A percentile compares a stretch with the other conserved stretches of the same genome.
These are phyloP conservation scores for Monilinia fructicola DNA, from an alignment of 2,329 filamentous ascomycete genomes.

Conservation along the genomic window DNA sequence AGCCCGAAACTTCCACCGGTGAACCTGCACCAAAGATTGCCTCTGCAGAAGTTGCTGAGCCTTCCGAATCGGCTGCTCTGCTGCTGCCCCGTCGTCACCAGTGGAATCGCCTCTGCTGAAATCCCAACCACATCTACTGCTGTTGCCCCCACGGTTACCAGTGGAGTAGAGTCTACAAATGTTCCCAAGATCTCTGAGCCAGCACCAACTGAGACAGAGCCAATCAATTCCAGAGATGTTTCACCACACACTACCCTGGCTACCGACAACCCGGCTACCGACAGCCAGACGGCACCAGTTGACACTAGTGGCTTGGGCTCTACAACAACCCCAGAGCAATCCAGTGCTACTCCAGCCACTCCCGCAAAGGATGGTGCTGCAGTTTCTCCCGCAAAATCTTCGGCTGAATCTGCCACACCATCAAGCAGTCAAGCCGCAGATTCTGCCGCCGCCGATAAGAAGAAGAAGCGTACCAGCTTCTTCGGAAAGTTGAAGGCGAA, in stretches of 20 bases:
- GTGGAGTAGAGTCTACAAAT: conserved; percentile 4
- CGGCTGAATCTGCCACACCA: conserved; percentile 33
- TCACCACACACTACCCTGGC: conserved; percentile 34
- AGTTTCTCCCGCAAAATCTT: conserved; percentile 31
- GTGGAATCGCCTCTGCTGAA: conserved; percentile 13
- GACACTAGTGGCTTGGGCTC: conserved; percentile 35
- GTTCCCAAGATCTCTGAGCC: not conserved
- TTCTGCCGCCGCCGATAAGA: conserved; percentile 37
- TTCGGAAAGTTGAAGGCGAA: conserved; percentile 53
- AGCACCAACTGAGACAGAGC: conserved; percentile 5
- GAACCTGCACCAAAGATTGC: conserved; percentile 34
- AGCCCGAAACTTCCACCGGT: conserved; percentile 42
- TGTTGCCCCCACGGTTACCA: conserved; percentile 7
- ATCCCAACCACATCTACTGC: not conserved
- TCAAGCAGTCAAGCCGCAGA: conserved; percentile 35
- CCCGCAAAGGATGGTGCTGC: conserved; percentile 30
- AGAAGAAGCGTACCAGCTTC: conserved; percentile 42
- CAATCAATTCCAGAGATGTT: conserved; percentile 32
- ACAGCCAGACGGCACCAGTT: conserved; percentile 31
- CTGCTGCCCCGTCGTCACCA: conserved; percentile 15
- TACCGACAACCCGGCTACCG: conserved; percentile 30
- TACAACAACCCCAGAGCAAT: conserved; percentile 29
- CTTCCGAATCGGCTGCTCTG: conserved; percentile 27
- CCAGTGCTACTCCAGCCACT: conserved; percentile 27
- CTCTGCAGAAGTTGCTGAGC: conserved; percentile 44